Percentiles rank a stretch among this genome's conserved stretches.
Conservation (phyloP, 345 rosid genomes). For the Rhodamnia rubescens region DNA sequence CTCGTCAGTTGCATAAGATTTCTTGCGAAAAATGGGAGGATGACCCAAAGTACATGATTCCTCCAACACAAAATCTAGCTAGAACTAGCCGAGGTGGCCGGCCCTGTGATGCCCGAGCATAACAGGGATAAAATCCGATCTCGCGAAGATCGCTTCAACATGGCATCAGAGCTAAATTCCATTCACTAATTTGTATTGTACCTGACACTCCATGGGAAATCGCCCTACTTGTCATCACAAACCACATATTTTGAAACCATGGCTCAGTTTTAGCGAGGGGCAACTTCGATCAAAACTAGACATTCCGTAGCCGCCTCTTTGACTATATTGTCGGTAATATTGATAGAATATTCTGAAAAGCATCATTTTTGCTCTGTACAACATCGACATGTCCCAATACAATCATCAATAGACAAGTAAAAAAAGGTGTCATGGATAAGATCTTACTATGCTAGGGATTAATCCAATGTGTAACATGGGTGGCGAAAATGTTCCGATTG, state of each 20-base stretch:
- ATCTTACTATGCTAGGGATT: background rate
- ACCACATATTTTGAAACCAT: background rate
- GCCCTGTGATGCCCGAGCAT: background rate
- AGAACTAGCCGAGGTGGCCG: background rate
- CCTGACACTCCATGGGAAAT: background rate
- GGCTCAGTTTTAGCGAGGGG: background rate
- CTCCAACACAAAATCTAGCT: background rate
- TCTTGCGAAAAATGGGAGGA: background rate
- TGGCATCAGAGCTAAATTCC: background rate
- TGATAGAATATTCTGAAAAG: background rate
- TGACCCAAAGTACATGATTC: background rate
- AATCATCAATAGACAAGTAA: background rate
- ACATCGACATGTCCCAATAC: background rate
- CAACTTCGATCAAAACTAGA: background rate
- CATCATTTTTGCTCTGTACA: background rate
- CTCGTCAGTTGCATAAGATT: background rate
- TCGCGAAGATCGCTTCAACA: background rate
- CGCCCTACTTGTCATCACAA: background rate
- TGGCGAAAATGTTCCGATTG: background rate
- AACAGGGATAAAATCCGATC: background rate
- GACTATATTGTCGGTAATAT: background rate
- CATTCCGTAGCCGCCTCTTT: background rate
- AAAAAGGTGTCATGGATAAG: background rate
- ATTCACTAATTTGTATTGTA: background rate
- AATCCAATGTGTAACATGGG: background rate